Evolutionary conservation across 345 rosid species (phyloP).

Genomic region (Brassica nigra): DNA sequence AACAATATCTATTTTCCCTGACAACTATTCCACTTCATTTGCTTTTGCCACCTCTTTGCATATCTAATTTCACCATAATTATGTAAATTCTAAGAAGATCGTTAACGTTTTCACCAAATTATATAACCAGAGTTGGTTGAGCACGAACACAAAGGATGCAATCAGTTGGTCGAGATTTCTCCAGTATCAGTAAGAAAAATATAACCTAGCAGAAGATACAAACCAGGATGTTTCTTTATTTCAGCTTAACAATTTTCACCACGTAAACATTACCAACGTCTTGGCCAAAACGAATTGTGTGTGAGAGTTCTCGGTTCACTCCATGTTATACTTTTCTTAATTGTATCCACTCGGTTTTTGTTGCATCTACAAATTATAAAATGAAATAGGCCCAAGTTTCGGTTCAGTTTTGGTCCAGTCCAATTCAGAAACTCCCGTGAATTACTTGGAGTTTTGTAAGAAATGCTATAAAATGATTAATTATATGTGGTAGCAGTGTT

Average conservation of each 20-base stretch:
- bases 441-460: constrained; percentile 2
- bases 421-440: constrained; percentile 1
- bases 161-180: background rate
- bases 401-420: constrained; percentile 3
- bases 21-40: constrained; percentile 3
- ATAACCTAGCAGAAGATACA: background rate
- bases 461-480: background rate
- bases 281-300: background rate
- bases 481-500: background rate
- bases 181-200: background rate
- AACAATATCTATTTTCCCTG: constrained; percentile 5
- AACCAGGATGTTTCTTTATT: no score
- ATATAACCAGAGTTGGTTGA: background rate
- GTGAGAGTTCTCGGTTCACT: background rate
- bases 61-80: background rate
- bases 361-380: constrained; percentile 16
- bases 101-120: background rate
- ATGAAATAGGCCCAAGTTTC: background rate
- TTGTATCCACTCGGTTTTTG: background rate
- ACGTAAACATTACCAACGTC: no score
- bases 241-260: no score
- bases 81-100: background rate
- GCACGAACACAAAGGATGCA: background rate
- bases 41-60: background rate
- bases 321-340: background rate